Base-by-base conservation (phyloP, 345 rosid genomes). In the Arabidopsis thaliana region DNA sequence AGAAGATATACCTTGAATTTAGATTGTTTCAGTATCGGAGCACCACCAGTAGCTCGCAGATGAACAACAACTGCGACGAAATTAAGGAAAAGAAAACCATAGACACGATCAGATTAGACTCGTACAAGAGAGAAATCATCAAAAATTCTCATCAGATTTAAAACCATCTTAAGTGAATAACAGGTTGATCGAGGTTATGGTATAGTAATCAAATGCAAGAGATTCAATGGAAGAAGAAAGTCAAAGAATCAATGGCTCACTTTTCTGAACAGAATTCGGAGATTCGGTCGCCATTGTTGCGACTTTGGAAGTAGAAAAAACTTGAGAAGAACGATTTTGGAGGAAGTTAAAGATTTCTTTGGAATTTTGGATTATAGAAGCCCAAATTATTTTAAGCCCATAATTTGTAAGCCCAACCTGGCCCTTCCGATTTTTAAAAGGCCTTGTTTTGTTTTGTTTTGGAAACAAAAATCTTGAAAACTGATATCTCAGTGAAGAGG, bases 11-110 rank as follows among this genome's bases (percentile, higher is more conserved):
- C 96, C 93, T 88, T 93, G 89, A 91, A 93, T 73, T 91, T 93
- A 58, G 84, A 78, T 81, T 89, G 93, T 73, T 85, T 91, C 73
- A 91, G 82, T 62, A 85, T 85, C 16, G 89, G 85, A 76, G 91
- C 89, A 73, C 83, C 89, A 2, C 85, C 89, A 0, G 89, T 78
- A 65, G 88, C 89, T 79, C 85, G 82, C 61, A 87, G 79, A 58
- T 82, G 87, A 81, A 87, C 79, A 73, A 87, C 80, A 80, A 87
- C 91, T 87, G 71, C 16, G 8, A 44, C 42, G 33, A 30, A 12
- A 42, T 13, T 71, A 55, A 59, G 45, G 59, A 64, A 60, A 14
- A 24, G 0, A 23, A 66, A 41, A 12, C 23, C 10, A 5, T 16
- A 78, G 48, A 51, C 32, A 22, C 40, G 71, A 58, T 37, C 73